A percentile compares a stretch with the other conserved stretches of the same genome.
These are phyloP conservation scores for Fusarium hostae DNA, from an alignment of 2,329 filamentous ascomycete genomes.

Conservation along the genomic window DNA sequence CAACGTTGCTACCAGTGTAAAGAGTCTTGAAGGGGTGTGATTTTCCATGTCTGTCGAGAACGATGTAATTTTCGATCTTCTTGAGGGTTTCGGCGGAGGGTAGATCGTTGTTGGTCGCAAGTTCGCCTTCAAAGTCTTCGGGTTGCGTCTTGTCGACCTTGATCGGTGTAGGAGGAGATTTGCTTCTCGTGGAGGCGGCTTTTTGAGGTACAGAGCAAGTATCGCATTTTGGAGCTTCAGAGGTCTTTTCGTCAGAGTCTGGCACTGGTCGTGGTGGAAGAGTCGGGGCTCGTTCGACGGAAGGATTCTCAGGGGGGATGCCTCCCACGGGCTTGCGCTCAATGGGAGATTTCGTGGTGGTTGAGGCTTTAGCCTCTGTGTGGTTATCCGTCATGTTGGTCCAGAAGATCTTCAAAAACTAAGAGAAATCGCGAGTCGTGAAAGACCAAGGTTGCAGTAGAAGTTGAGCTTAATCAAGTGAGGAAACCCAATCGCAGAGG, in stretches of 20 bases:
- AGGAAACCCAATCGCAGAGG: conserved; percentile 16
- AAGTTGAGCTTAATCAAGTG: conserved; percentile 2
- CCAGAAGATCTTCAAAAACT: neutral
- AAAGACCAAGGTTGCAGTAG: neutral
- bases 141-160: conserved; percentile 55
- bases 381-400: conserved; percentile 27
- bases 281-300: conserved; percentile 19
- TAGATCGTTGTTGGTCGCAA: conserved; percentile 65
- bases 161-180: conserved; percentile 42
- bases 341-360: conserved; percentile 14
- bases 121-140: conserved; percentile 66
- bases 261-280: conserved; percentile 19
- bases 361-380: conserved; percentile 14
- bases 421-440: neutral
- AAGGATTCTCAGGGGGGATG: conserved; percentile 5
- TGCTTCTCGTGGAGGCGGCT: conserved; percentile 25
- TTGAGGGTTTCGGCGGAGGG: conserved; percentile 61
- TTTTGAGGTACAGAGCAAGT: conserved; percentile 33
- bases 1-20: conserved; percentile 65
- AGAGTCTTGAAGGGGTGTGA: conserved; percentile 71
- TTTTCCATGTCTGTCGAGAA: conserved; percentile 72
- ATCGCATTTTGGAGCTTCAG: conserved; percentile 13
- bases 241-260: conserved; percentile 13
- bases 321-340: conserved; percentile 20
- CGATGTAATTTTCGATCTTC: conserved; percentile 64